These are phyloP conservation scores for Hypoxylon sp. DNA, from an alignment of 2,329 filamentous ascomycete genomes.

Conservation along the genomic window DNA sequence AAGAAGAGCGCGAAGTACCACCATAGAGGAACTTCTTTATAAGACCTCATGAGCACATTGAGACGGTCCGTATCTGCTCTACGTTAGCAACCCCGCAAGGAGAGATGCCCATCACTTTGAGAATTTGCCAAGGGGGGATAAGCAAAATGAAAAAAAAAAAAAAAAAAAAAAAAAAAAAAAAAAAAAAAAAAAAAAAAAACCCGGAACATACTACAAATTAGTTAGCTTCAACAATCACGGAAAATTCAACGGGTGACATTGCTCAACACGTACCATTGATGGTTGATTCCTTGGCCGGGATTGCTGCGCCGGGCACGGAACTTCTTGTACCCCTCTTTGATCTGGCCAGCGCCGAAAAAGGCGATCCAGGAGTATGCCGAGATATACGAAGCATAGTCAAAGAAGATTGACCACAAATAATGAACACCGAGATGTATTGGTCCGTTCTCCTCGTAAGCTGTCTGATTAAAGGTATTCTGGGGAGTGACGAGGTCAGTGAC, in stretches of 20 bases:
- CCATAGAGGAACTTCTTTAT: constrained; percentile 65
- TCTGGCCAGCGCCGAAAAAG: constrained; percentile 61
- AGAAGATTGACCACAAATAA: constrained; percentile 65
- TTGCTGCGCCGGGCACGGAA: constrained; percentile 49
- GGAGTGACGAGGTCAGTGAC: constrained; percentile 52
- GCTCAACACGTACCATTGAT: constrained; percentile 52
- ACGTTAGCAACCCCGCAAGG: background rate
- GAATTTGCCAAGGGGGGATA: background rate
- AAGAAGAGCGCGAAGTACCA: constrained; percentile 63
- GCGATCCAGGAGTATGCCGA: constrained; percentile 66
- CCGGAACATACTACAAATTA: constrained; percentile 10
- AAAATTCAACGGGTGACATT: background rate
- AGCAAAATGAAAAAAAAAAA: background rate
- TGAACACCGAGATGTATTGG: constrained; percentile 66
- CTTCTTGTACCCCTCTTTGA: constrained; percentile 55
- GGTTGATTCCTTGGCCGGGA: constrained; percentile 52
- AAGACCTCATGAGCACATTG: constrained; percentile 65
- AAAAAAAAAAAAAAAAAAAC: background rate
- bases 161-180: background rate
- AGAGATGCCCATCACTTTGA: background rate
- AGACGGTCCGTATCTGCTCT: constrained; percentile 58
- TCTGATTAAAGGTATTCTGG: constrained; percentile 57
- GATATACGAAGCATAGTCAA: constrained; percentile 66
- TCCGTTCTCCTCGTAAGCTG: constrained; percentile 57
- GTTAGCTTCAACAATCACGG: constrained; percentile 8